These are phyloP conservation scores for Botrytis fragariae DNA, from an alignment of 2,329 filamentous ascomycete genomes.

Conservation along the genomic window DNA sequence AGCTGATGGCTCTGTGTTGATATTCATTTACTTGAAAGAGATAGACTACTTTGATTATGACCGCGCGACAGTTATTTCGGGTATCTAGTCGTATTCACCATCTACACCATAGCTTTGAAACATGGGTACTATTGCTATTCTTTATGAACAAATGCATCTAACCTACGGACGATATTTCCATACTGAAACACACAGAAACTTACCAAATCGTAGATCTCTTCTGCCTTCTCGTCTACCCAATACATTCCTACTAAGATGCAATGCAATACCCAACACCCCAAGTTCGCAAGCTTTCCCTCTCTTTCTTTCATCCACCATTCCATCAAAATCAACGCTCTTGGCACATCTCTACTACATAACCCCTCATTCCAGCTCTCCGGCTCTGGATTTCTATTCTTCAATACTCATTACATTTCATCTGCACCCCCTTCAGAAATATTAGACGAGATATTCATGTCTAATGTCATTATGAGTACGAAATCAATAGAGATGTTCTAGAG, in stretches of 20 bases:
- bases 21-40: not conserved
- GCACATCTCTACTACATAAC: not conserved
- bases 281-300: not conserved
- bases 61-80: not conserved
- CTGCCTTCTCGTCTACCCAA: not conserved
- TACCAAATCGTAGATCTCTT: not conserved
- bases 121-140: not conserved
- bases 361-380: not conserved
- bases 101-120: not conserved
- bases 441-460: not conserved
- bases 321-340: not conserved
- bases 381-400: not conserved
- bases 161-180: no score
- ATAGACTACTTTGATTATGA: not conserved
- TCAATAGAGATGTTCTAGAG: not conserved
- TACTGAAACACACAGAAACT: not conserved
- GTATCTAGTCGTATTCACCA: not conserved
- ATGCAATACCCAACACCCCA: not conserved
- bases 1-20: not conserved
- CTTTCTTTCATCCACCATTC: not conserved
- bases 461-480: no score
- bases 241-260: not conserved
- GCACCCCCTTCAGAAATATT: not conserved
- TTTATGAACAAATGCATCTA: not conserved
- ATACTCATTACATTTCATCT: not conserved